These are phyloP conservation scores for Syncephalastrum contaminatum DNA, from an alignment of 371 early-diverging fungal species.

Conservation along the genomic window DNA sequence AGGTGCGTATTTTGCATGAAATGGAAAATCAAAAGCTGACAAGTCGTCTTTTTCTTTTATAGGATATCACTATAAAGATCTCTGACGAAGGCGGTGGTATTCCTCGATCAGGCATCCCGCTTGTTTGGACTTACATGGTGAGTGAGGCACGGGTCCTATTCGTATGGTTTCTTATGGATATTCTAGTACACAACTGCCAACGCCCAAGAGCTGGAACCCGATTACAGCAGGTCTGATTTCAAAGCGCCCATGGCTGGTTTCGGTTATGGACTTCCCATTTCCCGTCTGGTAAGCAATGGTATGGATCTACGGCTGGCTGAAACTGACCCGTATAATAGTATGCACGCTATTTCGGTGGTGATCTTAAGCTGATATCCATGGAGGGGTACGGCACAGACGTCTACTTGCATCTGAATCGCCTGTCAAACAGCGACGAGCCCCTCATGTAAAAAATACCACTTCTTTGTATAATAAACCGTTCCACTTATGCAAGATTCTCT, in stretches of 20 bases:
- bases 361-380: constrained; percentile 92
- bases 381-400: constrained; percentile 97
- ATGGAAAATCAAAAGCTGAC: neutral
- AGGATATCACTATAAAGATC: constrained; percentile 96
- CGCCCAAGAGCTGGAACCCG: constrained; percentile 83
- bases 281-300: constrained; percentile 58
- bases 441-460: constrained; percentile 41
- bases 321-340: constrained; percentile 43
- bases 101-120: constrained; percentile 85
- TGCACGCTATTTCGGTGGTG: constrained; percentile 96
- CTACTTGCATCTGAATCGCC: constrained; percentile 90
- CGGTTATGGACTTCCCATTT: constrained; percentile 95
- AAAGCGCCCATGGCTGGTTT: constrained; percentile 98
- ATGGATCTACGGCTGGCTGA: neutral
- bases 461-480: neutral
- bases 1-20: constrained; percentile 40
- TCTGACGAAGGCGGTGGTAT: constrained; percentile 98
- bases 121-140: constrained; percentile 96
- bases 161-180: neutral
- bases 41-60: neutral
- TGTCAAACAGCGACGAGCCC: constrained; percentile 91
- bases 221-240: constrained; percentile 83
- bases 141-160: neutral
- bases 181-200: constrained; percentile 91
- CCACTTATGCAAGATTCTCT: too few species aligned